Base-by-base conservation (phyloP, 2,329 filamentous ascomycete genomes). In the Penicillium thymicola region DNA sequence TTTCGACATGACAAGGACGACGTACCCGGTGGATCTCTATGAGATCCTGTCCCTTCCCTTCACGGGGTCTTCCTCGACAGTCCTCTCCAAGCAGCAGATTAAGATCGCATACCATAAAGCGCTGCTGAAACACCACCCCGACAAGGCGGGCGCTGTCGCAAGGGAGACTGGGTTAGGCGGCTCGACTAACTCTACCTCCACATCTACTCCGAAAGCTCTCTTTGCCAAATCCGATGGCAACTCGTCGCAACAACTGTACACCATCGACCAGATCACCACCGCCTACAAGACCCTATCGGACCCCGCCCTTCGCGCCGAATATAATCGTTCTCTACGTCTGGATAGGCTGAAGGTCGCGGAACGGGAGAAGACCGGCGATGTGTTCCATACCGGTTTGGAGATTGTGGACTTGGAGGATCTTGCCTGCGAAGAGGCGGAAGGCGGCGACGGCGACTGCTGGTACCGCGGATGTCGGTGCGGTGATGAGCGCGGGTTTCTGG, bases 371-470 rank as follows among this genome's bases (percentile, higher is more conserved):
- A 68, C 59, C 41, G 59, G 68, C 60, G 70, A 69, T 63, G 61
- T 67, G 60, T 80, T 71, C 57, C 80, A 76, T 55, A 79, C 79
- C 1, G 83, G 83, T 0, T 70, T 85, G 8, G 84, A 87, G 57
- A 68, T 78, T 6, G 76, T 85, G 36, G 84, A 86, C 72, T 67
- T 87, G 27, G 82, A 83, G 62, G 83, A 86, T 60, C 62, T 85
- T 51, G 65, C 60, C 10, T 78, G 71, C 43, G 74, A 78, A 48
- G 76, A 78, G 41, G 38, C 21, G 7, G 49, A 51, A 21, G 53
- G 28, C 9, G 63, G 77, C 34, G 67, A 61, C 25, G 74, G 71
- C 54, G 70, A 72, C 7, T 84, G 82, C 45, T 87, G 84, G 84
- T 81, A 75, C 53, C 74, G 78, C 5, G 66, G 68, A 0, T 87